Base-by-base conservation (phyloP, 1,139 yeast species). In the Yamadazyma triangularis region DNA sequence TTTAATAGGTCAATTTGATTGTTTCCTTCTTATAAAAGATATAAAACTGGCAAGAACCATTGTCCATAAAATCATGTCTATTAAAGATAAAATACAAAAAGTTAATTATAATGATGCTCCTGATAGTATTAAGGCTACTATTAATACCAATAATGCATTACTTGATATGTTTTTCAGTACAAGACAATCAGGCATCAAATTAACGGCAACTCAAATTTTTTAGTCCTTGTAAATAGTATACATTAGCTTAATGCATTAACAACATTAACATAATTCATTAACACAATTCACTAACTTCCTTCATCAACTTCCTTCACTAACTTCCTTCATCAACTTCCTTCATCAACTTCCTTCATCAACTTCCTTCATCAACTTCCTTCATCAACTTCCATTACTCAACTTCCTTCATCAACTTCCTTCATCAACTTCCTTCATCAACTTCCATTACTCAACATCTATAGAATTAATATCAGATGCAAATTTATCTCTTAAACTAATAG, bases 1-100 rank as follows among this genome's bases (percentile, higher is more conserved):
- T 45, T 61, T 77, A 44, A 66, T 87, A 30, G 96, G 96, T 0
- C 66, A 77, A 35, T 83, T 87, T 49, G 96, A 88, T 50, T 61
- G 69, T 29, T 58, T 56, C 32, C 45, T 64, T 11, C 45, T 46
- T 12, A 40, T 60, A 19, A 42, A 48, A n/a, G 56, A 62, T 30
- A 40, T 34, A 28, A 45, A 49, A 21, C 41, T 48, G 19, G 72
- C 72, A 0, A 39, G 40, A 29, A 46, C 42, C 8, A 45, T 51
- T 5, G 48, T 61, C 20, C 42, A 50, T 19, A 56, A 53, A 27
- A 45, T 67, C 30, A 36, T 37, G 13, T 35, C 48, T 8, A 43
- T 59, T 18, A 40, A 48, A 25, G 48, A 51, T n/a, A 50, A 51
- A 30, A 47, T 64, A 15, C 42, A 42, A 18, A 39, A 35, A 15